Evolutionary conservation across 2,329 filamentous ascomycete genomes (phyloP).

Genomic region (Clonostachys rosea): DNA sequence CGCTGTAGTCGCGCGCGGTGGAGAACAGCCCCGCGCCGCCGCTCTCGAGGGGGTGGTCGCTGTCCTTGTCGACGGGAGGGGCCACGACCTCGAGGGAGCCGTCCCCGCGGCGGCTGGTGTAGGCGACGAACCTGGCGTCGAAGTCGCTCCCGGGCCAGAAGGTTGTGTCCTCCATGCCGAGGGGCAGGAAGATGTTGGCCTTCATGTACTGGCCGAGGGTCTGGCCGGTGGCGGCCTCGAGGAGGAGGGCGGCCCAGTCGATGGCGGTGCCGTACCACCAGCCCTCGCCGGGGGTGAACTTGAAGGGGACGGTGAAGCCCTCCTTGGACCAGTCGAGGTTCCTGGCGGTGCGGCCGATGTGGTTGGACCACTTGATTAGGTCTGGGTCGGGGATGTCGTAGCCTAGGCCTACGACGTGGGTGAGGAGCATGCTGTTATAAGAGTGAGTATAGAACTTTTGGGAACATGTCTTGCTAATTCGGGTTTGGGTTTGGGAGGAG

Average conservation of each 20-base stretch:
- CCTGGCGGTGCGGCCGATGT: conserved; percentile 21
- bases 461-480: too few relatives aligned
- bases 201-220: conserved; percentile 29
- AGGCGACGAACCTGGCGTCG: conserved; percentile 9
- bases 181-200: conserved; percentile 24
- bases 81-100: conserved; percentile 10
- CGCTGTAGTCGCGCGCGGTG: conserved; percentile 31
- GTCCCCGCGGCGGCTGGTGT: conserved; percentile 10
- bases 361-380: conserved; percentile 30
- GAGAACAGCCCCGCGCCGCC: conserved; percentile 38
- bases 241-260: conserved; percentile 40
- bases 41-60: conserved; percentile 24
- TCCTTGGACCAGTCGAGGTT: conserved; percentile 24
- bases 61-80: conserved; percentile 13
- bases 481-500: too few relatives aligned
- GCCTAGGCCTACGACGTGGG: conserved; percentile 40
- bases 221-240: conserved; percentile 31
- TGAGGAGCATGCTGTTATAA: conserved; percentile 30
- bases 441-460: neutral
- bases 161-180: conserved; percentile 17
- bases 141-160: conserved; percentile 10
- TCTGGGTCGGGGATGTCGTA: conserved; percentile 35
- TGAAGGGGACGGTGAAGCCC: conserved; percentile 34
- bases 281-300: conserved; percentile 36
- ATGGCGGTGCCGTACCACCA: conserved; percentile 42